Base-by-base conservation (phyloP, 192 early-diverging fungal genomes). In the Gaertneriomyces sp. region DNA sequence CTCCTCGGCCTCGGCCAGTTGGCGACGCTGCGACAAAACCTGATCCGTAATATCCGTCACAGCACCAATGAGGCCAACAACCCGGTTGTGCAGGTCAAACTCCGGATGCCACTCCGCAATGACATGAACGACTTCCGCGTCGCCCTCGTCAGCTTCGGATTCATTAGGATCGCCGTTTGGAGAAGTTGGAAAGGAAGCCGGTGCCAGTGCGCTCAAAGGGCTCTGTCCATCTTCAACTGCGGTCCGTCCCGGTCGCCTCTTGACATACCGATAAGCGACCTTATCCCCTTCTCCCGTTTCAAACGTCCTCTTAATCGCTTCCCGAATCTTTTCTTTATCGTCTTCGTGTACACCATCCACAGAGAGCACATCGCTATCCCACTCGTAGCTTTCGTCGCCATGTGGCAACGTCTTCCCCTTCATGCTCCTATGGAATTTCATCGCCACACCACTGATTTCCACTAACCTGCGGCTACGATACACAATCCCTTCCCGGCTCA, bases 1-100 rank as follows among this genome's bases (percentile, higher is more conserved):
- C 41, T 76, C 64, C 16, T 72, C 70, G 19, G 74, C 74, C 16
- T 65, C 64, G n/a, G 49, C 11, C 49, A 66, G 41, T 51, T 61
- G 56, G 40, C 42, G 43, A 12, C n/a, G 7, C 20, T 71, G 56
- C 46, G 44, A 10, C 56, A 41, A 14, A 14, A 46, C 45, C 1
- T 39, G 54, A 25, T 61, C 60, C 1, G 68, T 63, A 16, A 63
- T 57, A 39, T 70, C 68, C n/a, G 54, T 70, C 7, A 63, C 17
- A 5, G 60, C 52, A 41, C 54, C 52, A 1, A 70, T 12, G 41
- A 45, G 57, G 3, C 58, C 66, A 25, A 40, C 9, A 0, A 53
- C 38, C 8, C 7, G n/a, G 1, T 59, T 59, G 16, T 70, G 51
- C 33, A 11, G 17, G 0, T 57, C 61, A 7, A 39, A 17, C 0